Evolutionary conservation across 139 green algal genomes (phyloP).

Genomic region (Nannochloris sp.): DNA sequence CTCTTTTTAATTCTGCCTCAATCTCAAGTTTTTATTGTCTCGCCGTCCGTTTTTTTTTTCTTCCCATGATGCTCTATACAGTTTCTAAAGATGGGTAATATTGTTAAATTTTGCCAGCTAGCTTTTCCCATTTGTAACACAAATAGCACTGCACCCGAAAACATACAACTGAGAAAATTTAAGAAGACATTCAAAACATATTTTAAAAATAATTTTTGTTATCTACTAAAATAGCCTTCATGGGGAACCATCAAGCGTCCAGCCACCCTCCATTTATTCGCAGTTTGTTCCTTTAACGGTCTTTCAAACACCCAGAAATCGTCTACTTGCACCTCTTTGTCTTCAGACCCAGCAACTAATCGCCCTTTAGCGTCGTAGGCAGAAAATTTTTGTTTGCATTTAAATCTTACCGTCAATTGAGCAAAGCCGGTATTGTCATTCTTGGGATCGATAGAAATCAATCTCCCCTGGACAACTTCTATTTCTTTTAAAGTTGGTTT

Average conservation of each 20-base stretch:
- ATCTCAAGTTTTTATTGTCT: no score
- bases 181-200: no score
- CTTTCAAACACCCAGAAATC: slow-evolving; percentile 49
- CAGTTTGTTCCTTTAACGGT: slow-evolving; percentile 10
- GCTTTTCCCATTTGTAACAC: background rate
- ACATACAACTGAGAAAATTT: no score
- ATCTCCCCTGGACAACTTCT: slow-evolving; percentile 33
- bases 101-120: background rate
- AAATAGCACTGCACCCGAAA: no score
- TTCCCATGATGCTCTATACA: no score
- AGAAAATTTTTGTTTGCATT: slow-evolving; percentile 34
- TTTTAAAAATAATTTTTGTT: no score
- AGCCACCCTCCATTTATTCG: slow-evolving; percentile 24
- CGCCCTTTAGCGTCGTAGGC: slow-evolving; percentile 17
- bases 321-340: slow-evolving; percentile 20
- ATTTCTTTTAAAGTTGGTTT: slow-evolving; percentile 7
- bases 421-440: slow-evolving; percentile 36
- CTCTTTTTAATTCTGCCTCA: no score
- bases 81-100: no score
- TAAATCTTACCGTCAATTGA: slow-evolving; percentile 39
- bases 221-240: no score
- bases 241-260: slow-evolving; percentile 7
- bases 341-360: slow-evolving; percentile 27
- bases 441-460: slow-evolving; percentile 40
- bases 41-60: no score